phyloP scores from a whole-genome alignment of 2,329 filamentous ascomycete species.

The Leptographium lundbergii region DNA sequence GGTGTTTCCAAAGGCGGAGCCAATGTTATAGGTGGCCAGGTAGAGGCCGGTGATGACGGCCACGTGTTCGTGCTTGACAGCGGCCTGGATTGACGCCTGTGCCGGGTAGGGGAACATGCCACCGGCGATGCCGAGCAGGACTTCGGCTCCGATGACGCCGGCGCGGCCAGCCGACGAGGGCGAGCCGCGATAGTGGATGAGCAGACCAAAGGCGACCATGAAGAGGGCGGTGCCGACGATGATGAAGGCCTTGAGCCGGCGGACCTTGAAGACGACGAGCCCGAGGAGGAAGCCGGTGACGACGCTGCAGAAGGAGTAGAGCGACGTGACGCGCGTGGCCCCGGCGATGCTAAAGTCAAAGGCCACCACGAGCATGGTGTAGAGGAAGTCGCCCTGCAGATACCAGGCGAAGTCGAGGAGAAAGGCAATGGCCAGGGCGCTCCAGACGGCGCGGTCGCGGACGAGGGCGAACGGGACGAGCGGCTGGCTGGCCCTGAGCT shows the following conservation, averaged over 20 bases:
- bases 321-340: slow-evolving; percentile 45
- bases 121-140: slow-evolving; percentile 49
- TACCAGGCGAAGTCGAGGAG: slow-evolving; percentile 47
- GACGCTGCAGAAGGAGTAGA: slow-evolving; percentile 47
- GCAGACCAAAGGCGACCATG: slow-evolving; percentile 51
- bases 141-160: slow-evolving; percentile 49
- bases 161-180: slow-evolving; percentile 27
- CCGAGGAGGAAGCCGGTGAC: slow-evolving; percentile 44
- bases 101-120: slow-evolving; percentile 46
- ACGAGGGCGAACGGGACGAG: slow-evolving; percentile 48
- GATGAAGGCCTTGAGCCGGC: slow-evolving; percentile 52
- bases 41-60: slow-evolving; percentile 53
- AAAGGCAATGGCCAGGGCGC: slow-evolving; percentile 43
- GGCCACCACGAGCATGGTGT: slow-evolving; percentile 46
- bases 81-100: slow-evolving; percentile 30
- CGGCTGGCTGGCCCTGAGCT: slow-evolving; percentile 34
- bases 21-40: slow-evolving; percentile 50
- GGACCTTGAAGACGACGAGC: slow-evolving; percentile 41
- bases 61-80: slow-evolving; percentile 36
- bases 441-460: slow-evolving; percentile 53
- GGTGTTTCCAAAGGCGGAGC: slow-evolving; percentile 45
- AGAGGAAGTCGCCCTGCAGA: slow-evolving; percentile 52
- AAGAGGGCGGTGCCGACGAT: slow-evolving; percentile 46
- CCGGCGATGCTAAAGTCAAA: slow-evolving; percentile 44
- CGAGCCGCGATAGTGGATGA: slow-evolving; percentile 50